Conservation (phyloP, 192 early-diverging fungal species). For the Gaertneriomyces sp. region DNA sequence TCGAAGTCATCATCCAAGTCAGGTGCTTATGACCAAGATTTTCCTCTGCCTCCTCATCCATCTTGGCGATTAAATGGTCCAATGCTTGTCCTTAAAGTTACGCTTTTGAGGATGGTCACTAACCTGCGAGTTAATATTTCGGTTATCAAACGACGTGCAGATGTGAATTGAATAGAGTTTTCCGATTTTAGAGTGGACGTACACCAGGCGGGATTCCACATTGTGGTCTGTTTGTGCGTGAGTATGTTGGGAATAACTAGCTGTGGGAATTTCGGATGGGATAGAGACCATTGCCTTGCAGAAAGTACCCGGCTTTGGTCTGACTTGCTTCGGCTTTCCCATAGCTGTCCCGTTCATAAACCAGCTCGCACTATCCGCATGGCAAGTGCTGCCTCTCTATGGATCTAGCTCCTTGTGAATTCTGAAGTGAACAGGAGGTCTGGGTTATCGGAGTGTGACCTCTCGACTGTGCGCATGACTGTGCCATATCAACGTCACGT, state of each 20-base stretch:
- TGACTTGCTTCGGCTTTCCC: slow-evolving; percentile 2
- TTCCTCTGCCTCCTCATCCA: not conserved
- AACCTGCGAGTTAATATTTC: not conserved
- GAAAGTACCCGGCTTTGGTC: slow-evolving; percentile 1
- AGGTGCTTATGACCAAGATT: too few relatives aligned
- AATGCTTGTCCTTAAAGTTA: slow-evolving; percentile 4
- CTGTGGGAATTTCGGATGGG: slow-evolving; percentile 2
- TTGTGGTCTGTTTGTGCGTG: slow-evolving; percentile 1
- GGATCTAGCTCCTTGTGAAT: too few relatives aligned
- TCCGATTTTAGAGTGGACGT: slow-evolving; percentile 1
- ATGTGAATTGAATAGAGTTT: slow-evolving; percentile 1
- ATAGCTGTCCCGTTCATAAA: slow-evolving; percentile 3
- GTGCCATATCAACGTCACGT: too few relatives aligned
- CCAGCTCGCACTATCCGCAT: not conserved
- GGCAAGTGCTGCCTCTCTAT: too few relatives aligned
- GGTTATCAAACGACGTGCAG: slow-evolving; percentile 3
- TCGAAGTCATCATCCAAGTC: not conserved
- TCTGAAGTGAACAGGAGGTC: too few relatives aligned
- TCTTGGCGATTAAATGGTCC: slow-evolving; percentile 2
- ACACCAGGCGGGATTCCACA: slow-evolving; percentile 3
- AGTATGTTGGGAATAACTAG: slow-evolving; percentile 5
- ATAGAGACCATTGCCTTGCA: slow-evolving; percentile 5
- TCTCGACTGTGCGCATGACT: too few relatives aligned
- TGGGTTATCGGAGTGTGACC: too few relatives aligned
- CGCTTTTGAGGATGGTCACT: slow-evolving; percentile 3